These are phyloP conservation scores for Penicillium malachiteum DNA, from an alignment of 495 filamentous ascomycete genomes.

Conservation along the genomic window DNA sequence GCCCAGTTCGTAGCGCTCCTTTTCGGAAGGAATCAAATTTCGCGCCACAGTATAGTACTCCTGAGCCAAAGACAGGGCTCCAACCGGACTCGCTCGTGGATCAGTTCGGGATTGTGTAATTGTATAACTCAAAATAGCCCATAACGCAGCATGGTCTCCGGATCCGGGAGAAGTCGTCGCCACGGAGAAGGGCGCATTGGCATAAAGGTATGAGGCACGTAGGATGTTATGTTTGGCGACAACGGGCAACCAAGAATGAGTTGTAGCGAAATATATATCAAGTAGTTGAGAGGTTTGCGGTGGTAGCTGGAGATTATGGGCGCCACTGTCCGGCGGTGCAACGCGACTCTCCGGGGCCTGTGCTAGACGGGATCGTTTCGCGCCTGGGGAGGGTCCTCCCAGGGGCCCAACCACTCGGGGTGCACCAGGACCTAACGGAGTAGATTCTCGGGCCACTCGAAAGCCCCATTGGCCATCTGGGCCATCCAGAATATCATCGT, in stretches of 20 bases:
- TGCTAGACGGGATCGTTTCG: slow-evolving; percentile 33
- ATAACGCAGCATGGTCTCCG: slow-evolving; percentile 62
- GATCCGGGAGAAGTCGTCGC: slow-evolving; percentile 40
- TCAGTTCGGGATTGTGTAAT: slow-evolving; percentile 39
- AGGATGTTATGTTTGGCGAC: slow-evolving; percentile 67
- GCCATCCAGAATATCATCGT: slow-evolving; percentile 22
- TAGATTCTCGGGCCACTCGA: slow-evolving; percentile 33
- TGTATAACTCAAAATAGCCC: slow-evolving; percentile 60
- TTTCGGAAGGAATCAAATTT: slow-evolving; percentile 56
- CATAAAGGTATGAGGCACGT: slow-evolving; percentile 51
- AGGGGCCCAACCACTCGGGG: slow-evolving; percentile 32
- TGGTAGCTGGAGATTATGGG: slow-evolving; percentile 48
- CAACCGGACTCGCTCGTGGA: slow-evolving; percentile 23
- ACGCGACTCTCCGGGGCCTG: slow-evolving; percentile 16
- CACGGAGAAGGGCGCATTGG: slow-evolving; percentile 47
- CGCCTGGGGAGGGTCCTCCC: slow-evolving; percentile 18
- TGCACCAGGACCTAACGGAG: slow-evolving; percentile 29
- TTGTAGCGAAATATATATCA: slow-evolving; percentile 71
- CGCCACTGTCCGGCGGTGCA: slow-evolving; percentile 12
- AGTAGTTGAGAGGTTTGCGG: slow-evolving; percentile 62
- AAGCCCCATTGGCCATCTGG: slow-evolving; percentile 35
- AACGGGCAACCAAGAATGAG: slow-evolving; percentile 72
- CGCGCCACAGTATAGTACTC: slow-evolving; percentile 60
- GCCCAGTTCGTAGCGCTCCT: slow-evolving; percentile 55
- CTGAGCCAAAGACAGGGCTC: slow-evolving; percentile 25